Base-by-base conservation (phyloP, 2,329 filamentous ascomycete genomes). In the Sclerotiophoma versabilis region DNA sequence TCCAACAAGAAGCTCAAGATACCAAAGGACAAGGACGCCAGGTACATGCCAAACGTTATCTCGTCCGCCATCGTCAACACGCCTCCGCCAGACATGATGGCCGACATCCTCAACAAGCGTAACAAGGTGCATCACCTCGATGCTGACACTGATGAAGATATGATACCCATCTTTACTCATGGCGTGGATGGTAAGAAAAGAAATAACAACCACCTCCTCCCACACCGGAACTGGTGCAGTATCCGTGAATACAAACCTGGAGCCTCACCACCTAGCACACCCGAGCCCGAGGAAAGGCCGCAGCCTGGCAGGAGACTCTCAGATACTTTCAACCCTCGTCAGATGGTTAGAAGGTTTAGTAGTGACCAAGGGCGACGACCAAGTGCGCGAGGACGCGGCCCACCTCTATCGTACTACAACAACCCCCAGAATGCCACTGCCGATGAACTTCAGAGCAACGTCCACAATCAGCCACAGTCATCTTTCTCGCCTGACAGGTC, bases 1-100 rank as follows among this genome's bases (percentile, higher is more conserved):
- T 95, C 91, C 9, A 96, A 96, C 70, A 88, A 92, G 12, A 95
- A 92, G 74, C 56, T 71, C 56, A 69, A 70, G 17, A 80, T 96
- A 26, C 80, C 90, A 3, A 98, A 97, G 75, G 91, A 98, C 76
- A 87, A 87, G 62, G 95, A 99, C 72, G 93, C 95, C 69, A 85
- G 95, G 58, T 99, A 99, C 72, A 99, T 99, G 89, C 91, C 92
- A 4, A 99, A 99, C 67, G 79, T 99, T 55, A 87, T 98, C 63
- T 96, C 92, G 1, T 97, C 93, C 0, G 92, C 93, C 11, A 98
- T 99, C 70, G 93, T 90, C 65, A 97, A 99, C 71, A 87, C 89
- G 12, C 95, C 96, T 5, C 91, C 93, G 15, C 89, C 93, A 0
- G 90, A 95, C 46, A 80, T 96, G 68, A 83, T 98, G 79, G 92